Evolutionary conservation across 768 basidiomycete species (phyloP).

Genomic region (Gyrodon lividus): DNA sequence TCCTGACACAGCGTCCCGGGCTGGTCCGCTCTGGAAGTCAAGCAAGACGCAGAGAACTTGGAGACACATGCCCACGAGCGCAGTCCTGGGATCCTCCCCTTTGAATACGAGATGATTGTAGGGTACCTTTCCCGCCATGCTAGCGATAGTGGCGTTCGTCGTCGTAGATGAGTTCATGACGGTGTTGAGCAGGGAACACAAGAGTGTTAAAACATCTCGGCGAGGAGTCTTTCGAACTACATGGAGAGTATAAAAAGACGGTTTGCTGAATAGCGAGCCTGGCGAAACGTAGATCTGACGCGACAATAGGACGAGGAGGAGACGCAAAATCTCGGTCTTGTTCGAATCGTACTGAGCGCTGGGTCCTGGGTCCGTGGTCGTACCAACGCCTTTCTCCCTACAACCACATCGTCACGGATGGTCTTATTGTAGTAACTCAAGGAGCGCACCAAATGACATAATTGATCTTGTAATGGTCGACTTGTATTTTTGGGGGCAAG

Average conservation of each 20-base stretch:
- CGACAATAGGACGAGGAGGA: constrained; percentile 85
- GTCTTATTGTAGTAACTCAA: constrained; percentile 1
- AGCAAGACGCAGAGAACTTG: constrained; percentile 76
- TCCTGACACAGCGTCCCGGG: constrained; percentile 50
- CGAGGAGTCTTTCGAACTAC: constrained; percentile 75
- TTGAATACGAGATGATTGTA: constrained; percentile 92
- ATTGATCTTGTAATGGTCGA: constrained; percentile 79
- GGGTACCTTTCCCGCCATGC: constrained; percentile 75
- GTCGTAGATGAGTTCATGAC: constrained; percentile 66
- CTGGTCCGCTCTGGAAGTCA: constrained; percentile 78
- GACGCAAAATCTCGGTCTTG: constrained; percentile 86
- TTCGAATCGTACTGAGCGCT: constrained; percentile 68
- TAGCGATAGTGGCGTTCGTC: constrained; percentile 53
- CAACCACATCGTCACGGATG: constrained; percentile 5
- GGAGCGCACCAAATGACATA: constrained; percentile 80
- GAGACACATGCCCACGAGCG: constrained; percentile 70
- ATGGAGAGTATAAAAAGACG: constrained; percentile 75
- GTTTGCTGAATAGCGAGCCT: constrained; percentile 63
- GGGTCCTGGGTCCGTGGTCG: constrained; percentile 70
- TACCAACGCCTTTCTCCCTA: constrained; percentile 96
- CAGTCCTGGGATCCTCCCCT: constrained; percentile 75
- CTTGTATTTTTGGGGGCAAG: constrained; percentile 71
- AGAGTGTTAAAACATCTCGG: constrained; percentile 82
- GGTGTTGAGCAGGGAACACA: constrained; percentile 94
- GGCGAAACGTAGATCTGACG: constrained; percentile 86